Evolutionary conservation across 2,329 filamentous ascomycete species (phyloP).

Genomic region (Sphaerulina vaccinii): DNA sequence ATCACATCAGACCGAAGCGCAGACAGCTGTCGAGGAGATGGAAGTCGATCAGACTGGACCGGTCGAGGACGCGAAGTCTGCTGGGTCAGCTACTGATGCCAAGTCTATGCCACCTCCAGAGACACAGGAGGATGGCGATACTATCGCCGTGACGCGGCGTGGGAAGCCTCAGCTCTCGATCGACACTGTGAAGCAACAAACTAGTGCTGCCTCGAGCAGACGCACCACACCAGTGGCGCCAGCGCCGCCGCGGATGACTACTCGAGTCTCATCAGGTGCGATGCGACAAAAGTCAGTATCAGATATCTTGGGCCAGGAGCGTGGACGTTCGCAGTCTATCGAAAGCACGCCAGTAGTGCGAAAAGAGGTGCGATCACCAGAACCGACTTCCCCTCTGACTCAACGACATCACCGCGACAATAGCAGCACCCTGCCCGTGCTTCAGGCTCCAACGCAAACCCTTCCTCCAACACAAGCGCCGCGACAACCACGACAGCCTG

Average conservation of each 20-base stretch:
- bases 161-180: constrained; percentile 23
- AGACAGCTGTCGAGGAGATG: constrained; percentile 27
- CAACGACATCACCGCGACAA: constrained; percentile 42
- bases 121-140: constrained; percentile 27
- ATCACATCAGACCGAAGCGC: constrained; percentile 28
- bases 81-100: constrained; percentile 17
- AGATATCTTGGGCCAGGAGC: constrained; percentile 65
- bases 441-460: neutral
- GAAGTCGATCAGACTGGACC: constrained; percentile 14
- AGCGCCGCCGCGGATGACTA: constrained; percentile 57
- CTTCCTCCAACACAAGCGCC: constrained; percentile 2
- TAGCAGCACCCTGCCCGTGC: neutral
- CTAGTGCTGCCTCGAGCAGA: constrained; percentile 13
- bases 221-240: constrained; percentile 11
- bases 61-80: constrained; percentile 16
- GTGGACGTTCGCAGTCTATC: constrained; percentile 43
- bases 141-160: constrained; percentile 28
- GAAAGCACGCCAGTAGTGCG: constrained; percentile 8
- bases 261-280: constrained; percentile 67
- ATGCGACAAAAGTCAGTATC: constrained; percentile 71
- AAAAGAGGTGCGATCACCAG: constrained; percentile 15
- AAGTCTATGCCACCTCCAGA: neutral
- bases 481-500: constrained; percentile 9
- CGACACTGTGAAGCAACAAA: constrained; percentile 23
- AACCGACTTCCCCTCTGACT: constrained; percentile 38